Evolutionary conservation across 2,329 filamentous ascomycete species (phyloP), one percentile per base, ranked within the genome.

Genomic region (Neofusicoccum umdonicola): DNA sequence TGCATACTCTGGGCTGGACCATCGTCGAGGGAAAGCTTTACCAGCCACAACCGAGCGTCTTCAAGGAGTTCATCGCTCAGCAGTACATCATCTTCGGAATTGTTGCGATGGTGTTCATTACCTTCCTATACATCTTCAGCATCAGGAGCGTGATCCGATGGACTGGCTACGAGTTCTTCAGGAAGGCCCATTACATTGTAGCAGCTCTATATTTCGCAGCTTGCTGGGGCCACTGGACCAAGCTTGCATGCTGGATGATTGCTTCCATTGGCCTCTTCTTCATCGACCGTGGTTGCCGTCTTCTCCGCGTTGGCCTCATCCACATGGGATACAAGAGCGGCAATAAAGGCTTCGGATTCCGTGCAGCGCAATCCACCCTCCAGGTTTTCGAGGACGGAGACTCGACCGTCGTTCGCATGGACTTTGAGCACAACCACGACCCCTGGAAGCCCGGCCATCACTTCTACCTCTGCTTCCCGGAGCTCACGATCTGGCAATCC

Each of bases 151-250:
- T 82, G 0, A 89, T 92, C 65, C 82, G 83, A 8, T 76, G 83
- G 54, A 91, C 88, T 0, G 90, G 90, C 2, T 92, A 93, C 74
- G 90, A 93, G 70, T 87, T 90, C 76, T 93, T 93, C 81, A 84
- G 89, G 66, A 92, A 91, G 72, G 79, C 85, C 0, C 90, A 93
- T 72, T 91, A 91, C 69, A 80, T 92, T 12, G 79, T 92, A 2
- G 90, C 90, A 11, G 86, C 90, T 78, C 74, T 92, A 4, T 93
- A 91, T 74, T 85, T 93, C 12, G 90, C 88, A 4, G 89, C 89
- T 3, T 89, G 89, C 75, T 92, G 89, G 84, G 90, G 84, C 1
- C 90, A 93, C 72, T 93, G 90, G 90, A 74, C 81, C 58, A 79
- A 87, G 58, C 79, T 93, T 3, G 81, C 84, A 52, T 90, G 87